Evolutionary conservation across 805 yeast genomes (phyloP).

Genomic region (Cyberlindnera maritima): DNA sequence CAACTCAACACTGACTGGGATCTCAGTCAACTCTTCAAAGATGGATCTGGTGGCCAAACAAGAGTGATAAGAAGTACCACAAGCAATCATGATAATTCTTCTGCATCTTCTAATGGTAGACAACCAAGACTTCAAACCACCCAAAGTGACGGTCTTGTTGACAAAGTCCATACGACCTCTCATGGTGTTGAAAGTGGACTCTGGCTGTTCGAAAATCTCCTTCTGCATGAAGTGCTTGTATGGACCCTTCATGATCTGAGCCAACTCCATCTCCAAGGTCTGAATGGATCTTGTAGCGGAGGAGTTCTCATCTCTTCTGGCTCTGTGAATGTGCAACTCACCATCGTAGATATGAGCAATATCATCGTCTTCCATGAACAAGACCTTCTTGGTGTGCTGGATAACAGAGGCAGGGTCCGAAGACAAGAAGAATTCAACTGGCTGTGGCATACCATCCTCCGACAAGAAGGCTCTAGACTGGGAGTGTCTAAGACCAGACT

Average conservation of each 20-base stretch:
- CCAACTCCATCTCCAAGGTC: slow-evolving; percentile 94
- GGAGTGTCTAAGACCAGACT: slow-evolving; percentile 67
- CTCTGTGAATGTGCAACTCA: slow-evolving; percentile 97
- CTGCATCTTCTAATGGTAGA: slow-evolving; percentile 91
- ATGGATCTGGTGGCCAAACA: slow-evolving; percentile 96
- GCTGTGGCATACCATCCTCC: slow-evolving; percentile 89
- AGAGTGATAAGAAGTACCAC: slow-evolving; percentile 99
- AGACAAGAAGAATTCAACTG: slow-evolving; percentile 92
- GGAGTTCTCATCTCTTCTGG: slow-evolving; percentile 80
- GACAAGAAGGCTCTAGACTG: slow-evolving; percentile 96
- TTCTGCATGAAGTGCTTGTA: slow-evolving; percentile 97
- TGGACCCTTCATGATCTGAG: slow-evolving; percentile 97
- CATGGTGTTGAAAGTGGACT: slow-evolving; percentile 97
- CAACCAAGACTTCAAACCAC: slow-evolving; percentile 84
- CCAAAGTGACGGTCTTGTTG: slow-evolving; percentile 70
- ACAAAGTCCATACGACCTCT: slow-evolving; percentile 97
- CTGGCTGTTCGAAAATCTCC: slow-evolving; percentile 98
- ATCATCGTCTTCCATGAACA: slow-evolving; percentile 96
- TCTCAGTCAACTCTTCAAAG: slow-evolving; percentile 94
- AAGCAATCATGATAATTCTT: slow-evolving; percentile 96
- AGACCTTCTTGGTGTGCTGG: slow-evolving; percentile 95
- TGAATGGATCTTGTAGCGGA: slow-evolving; percentile 95
- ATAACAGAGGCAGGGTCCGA: slow-evolving; percentile 97
- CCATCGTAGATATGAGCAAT: slow-evolving; percentile 98
- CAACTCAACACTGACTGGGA: slow-evolving; percentile 88